A percentile compares a stretch with the other conserved stretches of the same genome.
Conservation (phyloP, 345 rosid genomes). For the Camelina hispida region DNA sequence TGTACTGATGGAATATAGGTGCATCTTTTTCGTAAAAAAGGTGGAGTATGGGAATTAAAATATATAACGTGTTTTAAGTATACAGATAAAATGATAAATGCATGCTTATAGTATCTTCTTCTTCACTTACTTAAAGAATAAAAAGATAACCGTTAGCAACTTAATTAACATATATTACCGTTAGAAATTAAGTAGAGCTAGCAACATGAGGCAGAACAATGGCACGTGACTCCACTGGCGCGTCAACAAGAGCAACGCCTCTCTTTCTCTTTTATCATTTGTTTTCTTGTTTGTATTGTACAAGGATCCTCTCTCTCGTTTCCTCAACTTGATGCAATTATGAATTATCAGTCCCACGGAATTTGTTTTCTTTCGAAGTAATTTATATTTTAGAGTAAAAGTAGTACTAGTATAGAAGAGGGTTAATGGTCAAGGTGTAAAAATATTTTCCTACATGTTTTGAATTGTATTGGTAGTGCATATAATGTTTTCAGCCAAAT, state of each 20-base stretch:
- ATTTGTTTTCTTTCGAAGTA: not conserved
- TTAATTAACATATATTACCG: slow-evolving; percentile 25
- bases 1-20: slow-evolving; percentile 27
- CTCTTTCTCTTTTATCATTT: not conserved
- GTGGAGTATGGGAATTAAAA: slow-evolving; percentile 13
- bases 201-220: slow-evolving; percentile 22
- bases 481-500: not conserved
- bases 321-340: slow-evolving; percentile 23
- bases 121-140: not conserved
- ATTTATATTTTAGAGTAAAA: no score
- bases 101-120: not conserved
- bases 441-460: not conserved
- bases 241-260: slow-evolving; percentile 3
- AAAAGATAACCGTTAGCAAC: slow-evolving; percentile 42
- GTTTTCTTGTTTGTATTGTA: not conserved
- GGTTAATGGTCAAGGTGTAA: not conserved
- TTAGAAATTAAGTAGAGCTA: slow-evolving; percentile 30
- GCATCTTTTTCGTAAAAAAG: slow-evolving; percentile 19
- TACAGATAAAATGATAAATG: slow-evolving; percentile 17
- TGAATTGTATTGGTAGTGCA: not conserved
- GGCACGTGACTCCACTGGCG: slow-evolving; percentile 45
- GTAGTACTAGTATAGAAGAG: not conserved
- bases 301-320: not conserved
- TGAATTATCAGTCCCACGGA: slow-evolving; percentile 18
- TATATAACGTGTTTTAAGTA: not conserved